These are phyloP conservation scores for Lepiota subincarnata DNA, from an alignment of 768 basidiomycete species.

Conservation along the genomic window DNA sequence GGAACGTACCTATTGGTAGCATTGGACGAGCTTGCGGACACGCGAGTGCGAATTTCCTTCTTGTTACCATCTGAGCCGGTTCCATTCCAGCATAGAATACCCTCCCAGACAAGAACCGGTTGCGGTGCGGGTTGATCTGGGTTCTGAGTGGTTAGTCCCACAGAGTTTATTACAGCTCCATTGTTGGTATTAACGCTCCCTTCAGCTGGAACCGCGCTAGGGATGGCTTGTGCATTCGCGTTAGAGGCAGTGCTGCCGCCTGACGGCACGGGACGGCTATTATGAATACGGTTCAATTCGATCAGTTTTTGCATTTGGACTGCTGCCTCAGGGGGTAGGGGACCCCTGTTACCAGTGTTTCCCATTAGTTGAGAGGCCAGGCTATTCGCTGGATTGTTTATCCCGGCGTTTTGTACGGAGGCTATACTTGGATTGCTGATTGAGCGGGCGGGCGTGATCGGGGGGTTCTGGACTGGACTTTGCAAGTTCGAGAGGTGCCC, in stretches of 20 bases:
- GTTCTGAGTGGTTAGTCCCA: background rate
- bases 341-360: background rate
- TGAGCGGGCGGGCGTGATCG: background rate
- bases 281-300: conserved; percentile 2
- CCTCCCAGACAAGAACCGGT: conserved; percentile 39
- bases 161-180: background rate
- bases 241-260: conserved; percentile 12
- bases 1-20: conserved; percentile 30
- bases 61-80: conserved; percentile 26
- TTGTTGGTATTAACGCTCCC: background rate
- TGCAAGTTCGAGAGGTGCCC: conserved; percentile 3
- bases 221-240: background rate
- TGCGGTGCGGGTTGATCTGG: conserved; percentile 1
- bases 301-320: conserved; percentile 15
- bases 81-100: conserved; percentile 43
- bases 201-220: background rate
- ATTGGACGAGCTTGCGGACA: conserved; percentile 27
- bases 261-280: conserved; percentile 11
- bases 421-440: background rate
- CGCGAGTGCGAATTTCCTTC: conserved; percentile 42
- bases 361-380: background rate
- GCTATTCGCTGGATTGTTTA: background rate
- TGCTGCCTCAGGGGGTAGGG: background rate
- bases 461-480: conserved; percentile 8
- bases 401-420: background rate